Conservation (phyloP, 1,284 basidiomycete genomes). For the Pisolithus thermaeus region DNA sequence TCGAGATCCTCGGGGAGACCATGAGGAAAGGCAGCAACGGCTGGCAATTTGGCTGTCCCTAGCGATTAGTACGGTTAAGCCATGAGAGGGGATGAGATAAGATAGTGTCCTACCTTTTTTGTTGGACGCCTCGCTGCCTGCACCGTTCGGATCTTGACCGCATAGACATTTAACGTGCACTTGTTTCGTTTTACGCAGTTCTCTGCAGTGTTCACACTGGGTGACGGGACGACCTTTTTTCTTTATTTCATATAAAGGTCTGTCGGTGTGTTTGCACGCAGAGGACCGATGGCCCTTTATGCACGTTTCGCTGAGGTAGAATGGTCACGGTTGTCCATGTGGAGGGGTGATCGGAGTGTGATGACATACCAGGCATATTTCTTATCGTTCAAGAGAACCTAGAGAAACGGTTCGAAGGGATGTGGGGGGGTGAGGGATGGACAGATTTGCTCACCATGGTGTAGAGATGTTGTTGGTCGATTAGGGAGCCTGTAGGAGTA, state of each 20-base stretch:
- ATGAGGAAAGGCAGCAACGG: constrained; percentile 64
- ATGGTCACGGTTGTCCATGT: constrained; percentile 3
- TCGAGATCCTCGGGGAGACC: constrained; percentile 62
- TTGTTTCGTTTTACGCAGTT: constrained; percentile 70
- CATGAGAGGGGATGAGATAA: constrained; percentile 31
- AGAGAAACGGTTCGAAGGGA: constrained; percentile 3
- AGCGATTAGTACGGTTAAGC: constrained; percentile 33
- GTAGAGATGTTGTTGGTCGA: constrained; percentile 2
- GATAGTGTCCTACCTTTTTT: constrained; percentile 53
- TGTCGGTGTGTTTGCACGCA: constrained; percentile 69
- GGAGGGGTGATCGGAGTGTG: not conserved
- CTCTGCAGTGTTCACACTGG: constrained; percentile 73
- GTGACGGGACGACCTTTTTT: constrained; percentile 79
- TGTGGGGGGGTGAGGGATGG: not conserved
- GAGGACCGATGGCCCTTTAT: constrained; percentile 82
- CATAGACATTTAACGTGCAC: constrained; percentile 68
- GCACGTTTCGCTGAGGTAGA: constrained; percentile 58
- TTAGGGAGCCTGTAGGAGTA: constrained; percentile 23
- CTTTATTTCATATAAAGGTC: constrained; percentile 75
- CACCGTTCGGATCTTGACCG: constrained; percentile 33
- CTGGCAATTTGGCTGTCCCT: constrained; percentile 53
- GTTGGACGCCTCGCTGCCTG: constrained; percentile 26
- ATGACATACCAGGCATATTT: constrained; percentile 71
- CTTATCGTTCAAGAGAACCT: constrained; percentile 76
- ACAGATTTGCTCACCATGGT: constrained; percentile 33